Conservation (phyloP, 768 basidiomycete species). For the Naganishia kalamii region DNA sequence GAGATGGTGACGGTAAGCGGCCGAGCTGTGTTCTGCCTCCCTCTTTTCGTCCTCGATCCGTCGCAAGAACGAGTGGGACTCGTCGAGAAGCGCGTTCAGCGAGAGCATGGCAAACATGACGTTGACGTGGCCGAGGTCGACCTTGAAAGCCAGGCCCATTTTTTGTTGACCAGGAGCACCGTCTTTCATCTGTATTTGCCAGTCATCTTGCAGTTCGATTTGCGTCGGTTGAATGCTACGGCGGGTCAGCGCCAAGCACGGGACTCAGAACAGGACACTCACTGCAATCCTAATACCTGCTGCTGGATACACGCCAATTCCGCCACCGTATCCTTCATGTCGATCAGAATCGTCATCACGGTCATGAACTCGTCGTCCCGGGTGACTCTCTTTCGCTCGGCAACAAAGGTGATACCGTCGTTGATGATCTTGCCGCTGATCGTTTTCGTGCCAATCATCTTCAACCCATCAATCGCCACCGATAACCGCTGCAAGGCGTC, state of each 20-base stretch:
- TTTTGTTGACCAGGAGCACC: neutral
- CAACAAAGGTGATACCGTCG: constrained; percentile 32
- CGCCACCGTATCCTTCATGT: constrained; percentile 31
- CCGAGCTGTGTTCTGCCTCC: constrained; percentile 31
- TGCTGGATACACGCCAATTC: constrained; percentile 32
- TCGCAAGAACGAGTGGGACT: constrained; percentile 24
- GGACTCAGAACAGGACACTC: constrained; percentile 13
- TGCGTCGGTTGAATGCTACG: constrained; percentile 34
- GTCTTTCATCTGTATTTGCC: constrained; percentile 22
- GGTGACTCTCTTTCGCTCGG: constrained; percentile 28
- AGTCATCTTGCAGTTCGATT: constrained; percentile 42
- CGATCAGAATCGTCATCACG: constrained; percentile 34
- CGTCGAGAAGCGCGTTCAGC: constrained; percentile 35
- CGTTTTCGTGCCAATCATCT: constrained; percentile 51
- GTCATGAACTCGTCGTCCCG: constrained; percentile 23
- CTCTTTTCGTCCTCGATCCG: constrained; percentile 33
- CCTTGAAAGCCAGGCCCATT: constrained; percentile 38
- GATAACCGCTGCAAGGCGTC: constrained; percentile 57
- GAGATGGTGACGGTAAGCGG: constrained; percentile 32
- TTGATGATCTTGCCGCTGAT: constrained; percentile 39
- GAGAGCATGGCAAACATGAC: constrained; percentile 37
- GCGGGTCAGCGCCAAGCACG: neutral
- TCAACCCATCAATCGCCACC: constrained; percentile 55
- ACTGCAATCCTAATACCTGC: constrained; percentile 36
- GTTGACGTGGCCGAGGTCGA: constrained; percentile 40